Evolutionary conservation across 371 early-diverging fungal genomes (phyloP).

Genomic region (Apophysomyces variabilis): DNA sequence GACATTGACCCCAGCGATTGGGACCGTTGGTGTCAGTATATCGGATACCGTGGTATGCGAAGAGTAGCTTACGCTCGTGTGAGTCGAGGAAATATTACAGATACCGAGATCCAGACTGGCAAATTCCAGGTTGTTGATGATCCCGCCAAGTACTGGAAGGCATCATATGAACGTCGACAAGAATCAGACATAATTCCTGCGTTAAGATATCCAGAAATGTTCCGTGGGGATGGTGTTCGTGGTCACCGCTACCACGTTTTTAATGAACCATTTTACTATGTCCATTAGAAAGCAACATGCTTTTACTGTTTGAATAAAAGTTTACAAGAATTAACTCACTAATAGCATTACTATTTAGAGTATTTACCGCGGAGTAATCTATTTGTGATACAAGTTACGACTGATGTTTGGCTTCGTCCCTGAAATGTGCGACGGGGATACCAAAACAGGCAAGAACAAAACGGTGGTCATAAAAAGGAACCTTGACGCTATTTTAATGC

Average conservation of each 20-base stretch:
- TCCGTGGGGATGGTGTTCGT: slow-evolving; percentile 72
- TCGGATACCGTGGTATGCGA: slow-evolving; percentile 79
- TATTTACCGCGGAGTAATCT: slow-evolving; percentile 17
- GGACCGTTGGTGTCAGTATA: slow-evolving; percentile 89
- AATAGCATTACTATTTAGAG: slow-evolving; percentile 7
- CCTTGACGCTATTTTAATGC: slow-evolving; percentile 5
- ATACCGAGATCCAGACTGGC: slow-evolving; percentile 86
- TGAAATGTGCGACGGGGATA: not conserved
- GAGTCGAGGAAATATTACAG: slow-evolving; percentile 81
- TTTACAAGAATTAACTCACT: too few relatives aligned
- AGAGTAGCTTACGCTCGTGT: slow-evolving; percentile 79
- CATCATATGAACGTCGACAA: slow-evolving; percentile 57
- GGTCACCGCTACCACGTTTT: slow-evolving; percentile 83
- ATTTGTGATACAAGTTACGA: not conserved
- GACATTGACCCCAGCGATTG: slow-evolving; percentile 80
- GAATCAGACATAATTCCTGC: slow-evolving; percentile 60
- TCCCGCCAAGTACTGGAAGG: slow-evolving; percentile 55
- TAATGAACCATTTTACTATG: slow-evolving; percentile 75
- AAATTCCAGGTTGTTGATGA: slow-evolving; percentile 75
- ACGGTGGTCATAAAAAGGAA: slow-evolving; percentile 7
- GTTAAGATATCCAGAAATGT: slow-evolving; percentile 71
- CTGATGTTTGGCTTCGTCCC: not conserved
- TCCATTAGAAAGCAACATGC: slow-evolving; percentile 26
- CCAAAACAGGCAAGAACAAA: not conserved
- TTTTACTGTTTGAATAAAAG: too few relatives aligned